These are phyloP conservation scores for Cucurbita maxima DNA, from an alignment of 306 rosid genomes.

Conservation along the genomic window DNA sequence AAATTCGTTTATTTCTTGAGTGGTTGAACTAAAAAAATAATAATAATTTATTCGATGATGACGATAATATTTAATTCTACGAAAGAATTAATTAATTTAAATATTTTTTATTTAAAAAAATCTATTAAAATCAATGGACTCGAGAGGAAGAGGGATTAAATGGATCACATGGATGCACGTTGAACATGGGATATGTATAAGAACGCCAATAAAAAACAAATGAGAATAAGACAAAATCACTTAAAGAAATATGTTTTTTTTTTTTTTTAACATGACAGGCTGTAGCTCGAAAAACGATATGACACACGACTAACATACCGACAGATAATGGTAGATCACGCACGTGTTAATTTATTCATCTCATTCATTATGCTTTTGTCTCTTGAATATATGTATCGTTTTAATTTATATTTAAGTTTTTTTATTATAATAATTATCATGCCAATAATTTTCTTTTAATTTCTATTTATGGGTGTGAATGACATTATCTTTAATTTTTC, in stretches of 20 bases:
- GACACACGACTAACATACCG: background rate
- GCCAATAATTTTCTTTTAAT: too few relatives aligned
- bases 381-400: too few relatives aligned
- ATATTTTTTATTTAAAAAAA: background rate
- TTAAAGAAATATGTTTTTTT: background rate
- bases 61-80: too few relatives aligned
- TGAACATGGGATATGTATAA: background rate
- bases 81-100: background rate
- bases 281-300: background rate
- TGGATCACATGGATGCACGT: slow-evolving; percentile 4
- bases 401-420: background rate
- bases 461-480: too few relatives aligned
- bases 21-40: too few relatives aligned
- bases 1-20: too few relatives aligned
- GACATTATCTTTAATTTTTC: too few relatives aligned
- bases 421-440: too few relatives aligned
- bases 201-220: background rate
- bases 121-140: background rate
- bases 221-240: background rate
- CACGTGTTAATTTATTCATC: background rate
- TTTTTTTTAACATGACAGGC: background rate
- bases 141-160: background rate
- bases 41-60: background rate
- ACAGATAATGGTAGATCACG: background rate
- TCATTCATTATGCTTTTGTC: background rate